phyloP scores from a whole-genome alignment of 495 filamentous ascomycete species.

The Penicillium alfredii region DNA sequence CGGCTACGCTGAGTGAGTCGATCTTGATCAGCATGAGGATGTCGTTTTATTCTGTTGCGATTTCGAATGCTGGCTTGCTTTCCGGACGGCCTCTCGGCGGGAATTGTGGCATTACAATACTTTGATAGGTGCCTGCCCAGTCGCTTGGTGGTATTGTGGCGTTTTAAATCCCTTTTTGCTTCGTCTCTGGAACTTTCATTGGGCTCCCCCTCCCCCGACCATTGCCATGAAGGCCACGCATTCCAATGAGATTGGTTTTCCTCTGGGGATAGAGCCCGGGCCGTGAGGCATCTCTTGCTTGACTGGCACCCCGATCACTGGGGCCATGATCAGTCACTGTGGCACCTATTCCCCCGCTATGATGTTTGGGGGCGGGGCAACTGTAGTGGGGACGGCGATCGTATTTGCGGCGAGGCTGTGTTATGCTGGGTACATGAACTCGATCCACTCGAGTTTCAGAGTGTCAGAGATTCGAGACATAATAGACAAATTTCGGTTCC shows the following conservation, averaged over 20 bases:
- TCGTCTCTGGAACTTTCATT: slow-evolving; percentile 51
- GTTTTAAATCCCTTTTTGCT: slow-evolving; percentile 51
- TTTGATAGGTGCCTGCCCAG: slow-evolving; percentile 44
- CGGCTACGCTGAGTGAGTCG: slow-evolving; percentile 11
- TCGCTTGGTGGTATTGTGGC: slow-evolving; percentile 43
- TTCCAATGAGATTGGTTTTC: slow-evolving; percentile 47
- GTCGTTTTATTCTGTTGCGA: slow-evolving; percentile 19
- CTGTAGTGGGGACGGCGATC: slow-evolving; percentile 10
- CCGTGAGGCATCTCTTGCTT: slow-evolving; percentile 16
- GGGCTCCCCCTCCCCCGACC: slow-evolving; percentile 29
- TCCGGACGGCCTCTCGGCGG: slow-evolving; percentile 21
- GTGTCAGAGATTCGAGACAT: too few species aligned
- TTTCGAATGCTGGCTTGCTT: slow-evolving; percentile 23
- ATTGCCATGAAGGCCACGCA: slow-evolving; percentile 16
- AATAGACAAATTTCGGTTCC: too few species aligned
- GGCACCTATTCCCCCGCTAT: slow-evolving; percentile 14
- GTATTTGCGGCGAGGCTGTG: slow-evolving; percentile 5
- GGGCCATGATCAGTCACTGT: slow-evolving; percentile 18
- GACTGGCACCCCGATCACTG: slow-evolving; percentile 25
- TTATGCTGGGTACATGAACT: background rate
- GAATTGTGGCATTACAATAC: slow-evolving; percentile 13
- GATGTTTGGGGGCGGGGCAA: slow-evolving; percentile 14
- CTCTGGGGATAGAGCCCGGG: slow-evolving; percentile 26
- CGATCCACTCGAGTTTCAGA: too few species aligned
- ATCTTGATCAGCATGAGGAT: slow-evolving; percentile 10